Evolutionary conservation across 495 filamentous ascomycete genomes (phyloP).

Genomic region (Podospora pseudopauciseta): DNA sequence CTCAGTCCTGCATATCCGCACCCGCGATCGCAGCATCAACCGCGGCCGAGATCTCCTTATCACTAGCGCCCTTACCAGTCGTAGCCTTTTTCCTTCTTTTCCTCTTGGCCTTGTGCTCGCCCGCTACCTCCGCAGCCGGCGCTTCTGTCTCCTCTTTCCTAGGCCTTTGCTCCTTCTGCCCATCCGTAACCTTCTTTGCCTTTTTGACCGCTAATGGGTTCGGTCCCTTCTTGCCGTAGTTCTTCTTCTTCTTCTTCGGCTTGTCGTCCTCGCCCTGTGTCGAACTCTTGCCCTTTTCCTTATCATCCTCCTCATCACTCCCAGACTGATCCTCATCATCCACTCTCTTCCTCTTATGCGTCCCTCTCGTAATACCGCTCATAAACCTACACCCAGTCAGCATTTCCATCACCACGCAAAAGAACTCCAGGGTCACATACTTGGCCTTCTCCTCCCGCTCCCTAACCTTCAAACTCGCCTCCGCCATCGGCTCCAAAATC

Average conservation of each 20-base stretch:
- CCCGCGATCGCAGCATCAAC: slow-evolving; percentile 9
- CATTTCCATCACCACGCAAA: neutral
- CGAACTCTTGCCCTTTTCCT: slow-evolving; percentile 17
- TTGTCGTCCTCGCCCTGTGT: slow-evolving; percentile 28
- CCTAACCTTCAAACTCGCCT: slow-evolving; percentile 55
- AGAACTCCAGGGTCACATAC: slow-evolving; percentile 48
- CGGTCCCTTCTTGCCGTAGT: slow-evolving; percentile 69
- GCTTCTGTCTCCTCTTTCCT: slow-evolving; percentile 15
- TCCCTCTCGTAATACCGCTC: slow-evolving; percentile 28
- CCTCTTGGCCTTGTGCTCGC: slow-evolving; percentile 36
- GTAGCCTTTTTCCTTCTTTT: slow-evolving; percentile 45
- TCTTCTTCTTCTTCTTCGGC: slow-evolving; percentile 51
- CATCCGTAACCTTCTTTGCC: slow-evolving; percentile 27
- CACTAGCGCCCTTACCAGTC: slow-evolving; percentile 14
- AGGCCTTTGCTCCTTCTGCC: slow-evolving; percentile 16
- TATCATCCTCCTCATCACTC: slow-evolving; percentile 25
- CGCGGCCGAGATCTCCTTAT: slow-evolving; percentile 19
- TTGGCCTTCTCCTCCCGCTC: slow-evolving; percentile 70
- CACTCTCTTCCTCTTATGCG: slow-evolving; percentile 52
- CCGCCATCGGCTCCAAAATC: slow-evolving; percentile 79
- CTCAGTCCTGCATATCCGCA: neutral
- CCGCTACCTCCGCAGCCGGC: slow-evolving; percentile 18
- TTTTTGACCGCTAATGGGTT: slow-evolving; percentile 93
- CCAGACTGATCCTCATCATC: slow-evolving; percentile 40
- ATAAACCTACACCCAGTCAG: slow-evolving; percentile 28